Evolutionary conservation across 768 basidiomycete species (phyloP), one percentile per base, ranked within the genome.

Genomic region (Termitomyces heimii): DNA sequence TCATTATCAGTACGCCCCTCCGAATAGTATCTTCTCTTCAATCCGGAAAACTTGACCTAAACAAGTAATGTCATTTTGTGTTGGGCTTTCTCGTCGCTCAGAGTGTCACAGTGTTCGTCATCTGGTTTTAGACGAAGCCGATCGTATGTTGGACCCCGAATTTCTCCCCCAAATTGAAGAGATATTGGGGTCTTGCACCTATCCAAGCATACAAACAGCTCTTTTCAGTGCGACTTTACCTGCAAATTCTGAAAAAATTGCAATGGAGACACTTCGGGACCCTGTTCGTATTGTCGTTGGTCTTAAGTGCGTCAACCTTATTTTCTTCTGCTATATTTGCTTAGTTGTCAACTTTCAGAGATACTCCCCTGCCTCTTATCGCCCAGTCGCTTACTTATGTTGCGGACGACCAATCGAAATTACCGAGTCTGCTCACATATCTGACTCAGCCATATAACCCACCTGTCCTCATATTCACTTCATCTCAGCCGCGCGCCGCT

Each of bases 201-300:
- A 87, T 67, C 68, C 82, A 3, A 70, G 74, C 2, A 60, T 94
- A 1, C 92, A 92, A 68, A 97, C 94, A 65, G 89, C 89, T 2
- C 85, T 98, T 20, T 94, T 98, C 70, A 94, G 92, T 63, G 97
- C 97, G 1, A 99, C 97, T 0, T 82, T 99, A 44, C 96, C 96
- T 18, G 86, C 91, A 12, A 83, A 85, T 10, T 88, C 83, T 0
- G 97, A 99, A 70, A 90, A 88, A 65, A 73, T 94, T 28, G 94
- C 94, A 0, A 85, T 94, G 82, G 79, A 79, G 24, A 89, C 95
- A 79, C 77, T 98, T 32, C 78, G 77, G 5, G 84, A 96, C 65
- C 92, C 94, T 4, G 86, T 98, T 52, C 85, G 97, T 10, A 84
- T 98, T 12, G 92, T 98, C n/a, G 94, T 98, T 29, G 97, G 97